A percentile compares a stretch with the other conserved stretches of the same genome.
These are phyloP conservation scores for Ascobolus immersus DNA, from an alignment of 495 filamentous ascomycete species.

Conservation along the genomic window DNA sequence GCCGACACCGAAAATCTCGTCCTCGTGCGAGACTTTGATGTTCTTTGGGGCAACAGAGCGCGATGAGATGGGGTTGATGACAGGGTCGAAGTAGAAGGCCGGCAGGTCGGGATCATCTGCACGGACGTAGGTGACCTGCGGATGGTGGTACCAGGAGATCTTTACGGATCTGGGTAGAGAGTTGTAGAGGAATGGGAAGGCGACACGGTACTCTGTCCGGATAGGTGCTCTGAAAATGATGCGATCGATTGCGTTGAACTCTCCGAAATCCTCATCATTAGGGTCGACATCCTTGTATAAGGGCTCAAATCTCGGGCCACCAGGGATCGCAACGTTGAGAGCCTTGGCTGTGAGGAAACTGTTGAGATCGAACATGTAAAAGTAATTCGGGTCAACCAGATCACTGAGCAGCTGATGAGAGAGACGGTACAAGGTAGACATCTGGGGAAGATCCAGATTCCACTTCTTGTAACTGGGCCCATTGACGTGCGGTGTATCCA, in stretches of 20 bases:
- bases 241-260: constrained; percentile 98
- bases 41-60: constrained; percentile 90
- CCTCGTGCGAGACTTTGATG: constrained; percentile 73
- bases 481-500: constrained; percentile 84
- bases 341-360: constrained; percentile 94
- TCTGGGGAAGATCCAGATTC: constrained; percentile 85
- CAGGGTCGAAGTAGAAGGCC: constrained; percentile 91
- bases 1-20: constrained; percentile 71
- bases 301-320: constrained; percentile 90
- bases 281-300: constrained; percentile 98
- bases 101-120: constrained; percentile 74
- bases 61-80: constrained; percentile 93
- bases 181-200: constrained; percentile 88
- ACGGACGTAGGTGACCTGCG: constrained; percentile 72
- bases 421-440: constrained; percentile 81
- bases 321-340: constrained; percentile 86
- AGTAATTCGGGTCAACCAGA: constrained; percentile 86
- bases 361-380: constrained; percentile 89
- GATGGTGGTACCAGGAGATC: constrained; percentile 78
- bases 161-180: constrained; percentile 85
- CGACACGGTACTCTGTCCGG: constrained; percentile 84
- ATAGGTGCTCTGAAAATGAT: constrained; percentile 97
- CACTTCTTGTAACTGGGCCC: constrained; percentile 91
- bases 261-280: constrained; percentile 97
- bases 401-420: constrained; percentile 82